Evolutionary conservation across 768 basidiomycete genomes (phyloP), one percentile per base, ranked within the genome.

Genomic region (Mycena venus): DNA sequence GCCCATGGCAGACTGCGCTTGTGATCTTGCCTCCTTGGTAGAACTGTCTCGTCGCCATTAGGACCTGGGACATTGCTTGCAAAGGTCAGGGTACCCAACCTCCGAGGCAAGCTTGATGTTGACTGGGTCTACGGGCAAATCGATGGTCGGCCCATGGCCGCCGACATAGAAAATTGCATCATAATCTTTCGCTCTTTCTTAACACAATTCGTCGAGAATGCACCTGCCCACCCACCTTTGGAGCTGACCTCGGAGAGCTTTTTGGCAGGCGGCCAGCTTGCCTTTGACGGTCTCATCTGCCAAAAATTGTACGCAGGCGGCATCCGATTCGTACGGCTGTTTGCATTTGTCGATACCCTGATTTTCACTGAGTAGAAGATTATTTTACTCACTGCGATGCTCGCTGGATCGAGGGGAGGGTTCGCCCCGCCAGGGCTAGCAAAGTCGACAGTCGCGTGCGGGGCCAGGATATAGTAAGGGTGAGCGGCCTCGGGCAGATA

Each of bases 1-100:
- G 90, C 17, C 94, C 95, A 83, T 96, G 95, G 85, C 95, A 96
- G 31, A 96, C 94, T 4, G 93, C 93, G 7, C 91, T 78, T 8
- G 91, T 89, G 72, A 92, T 82, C 84, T 94, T 95, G 55, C 90
- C 91, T 14, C 87, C 81, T 64, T 88, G 87, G 84, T 89, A 95
- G 83, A 95, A 93, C 92, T 94, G 56, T 7, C 38, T 15, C 15
- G 10, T 51, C 15, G 32, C 40, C 21, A 27, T 51, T 31, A 29
- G 36, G 69, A 72, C 40, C 15, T 27, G 64, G 23, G 67, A 19
- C 31, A 17, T 29, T 5, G 14, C 36, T 38, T 51, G 11, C 36
- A 38, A 15, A 15, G 68, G 61, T 51, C n/a, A 25, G 17, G 11
- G 23, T 8, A 51, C 81, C 86, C 72, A 77, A 90, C 93, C 71